Evolutionary conservation across 1,139 yeast species (phyloP).

Genomic region (Yamadazyma blattariae): DNA sequence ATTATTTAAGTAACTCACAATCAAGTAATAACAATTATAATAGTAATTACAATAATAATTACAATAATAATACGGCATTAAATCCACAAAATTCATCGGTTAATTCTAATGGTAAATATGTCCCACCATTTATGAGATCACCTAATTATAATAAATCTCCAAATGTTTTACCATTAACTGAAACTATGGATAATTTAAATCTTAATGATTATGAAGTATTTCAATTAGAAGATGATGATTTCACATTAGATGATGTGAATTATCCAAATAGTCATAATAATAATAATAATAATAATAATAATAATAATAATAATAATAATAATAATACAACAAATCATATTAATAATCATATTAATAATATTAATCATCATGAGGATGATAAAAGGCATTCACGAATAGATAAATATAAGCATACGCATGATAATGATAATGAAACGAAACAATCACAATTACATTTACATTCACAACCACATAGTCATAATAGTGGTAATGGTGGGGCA

Average conservation of each 20-base stretch:
- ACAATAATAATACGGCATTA: too few species aligned
- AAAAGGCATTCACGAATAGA: slow-evolving; percentile 1
- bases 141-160: slow-evolving; percentile 36
- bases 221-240: slow-evolving; percentile 47
- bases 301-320: slow-evolving; percentile 3
- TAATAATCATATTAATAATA: background rate
- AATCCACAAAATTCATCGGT: background rate
- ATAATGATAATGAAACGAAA: slow-evolving; percentile 5
- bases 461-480: too few species aligned
- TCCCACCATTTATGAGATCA: slow-evolving; percentile 46
- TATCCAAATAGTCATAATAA: slow-evolving; percentile 1
- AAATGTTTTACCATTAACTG: slow-evolving; percentile 33
- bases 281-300: background rate
- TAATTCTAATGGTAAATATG: slow-evolving; percentile 31
- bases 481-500: background rate
- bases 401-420: slow-evolving; percentile 4
- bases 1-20: slow-evolving; percentile 5
- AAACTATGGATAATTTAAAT: slow-evolving; percentile 35
- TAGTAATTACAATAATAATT: too few species aligned
- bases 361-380: slow-evolving; percentile 5
- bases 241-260: slow-evolving; percentile 17
- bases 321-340: slow-evolving; percentile 1
- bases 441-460: background rate
- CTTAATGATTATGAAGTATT: slow-evolving; percentile 38
- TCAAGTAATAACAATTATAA: slow-evolving; percentile 4